Evolutionary conservation across 2,329 filamentous ascomycete species (phyloP).

Genomic region (Juglanconis oblonga): DNA sequence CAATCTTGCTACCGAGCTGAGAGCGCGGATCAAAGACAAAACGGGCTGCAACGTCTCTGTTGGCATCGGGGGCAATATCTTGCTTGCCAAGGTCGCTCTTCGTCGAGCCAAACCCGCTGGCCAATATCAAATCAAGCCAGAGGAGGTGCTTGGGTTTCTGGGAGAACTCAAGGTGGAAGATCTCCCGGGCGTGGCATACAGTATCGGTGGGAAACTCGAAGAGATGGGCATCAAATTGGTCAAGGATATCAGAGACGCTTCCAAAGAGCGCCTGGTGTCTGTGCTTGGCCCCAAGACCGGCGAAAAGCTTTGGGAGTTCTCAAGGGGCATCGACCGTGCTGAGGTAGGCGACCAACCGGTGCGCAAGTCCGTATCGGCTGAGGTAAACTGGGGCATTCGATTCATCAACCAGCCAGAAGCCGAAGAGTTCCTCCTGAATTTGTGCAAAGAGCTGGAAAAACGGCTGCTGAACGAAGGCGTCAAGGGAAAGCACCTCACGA

Average conservation of each 20-base stretch:
- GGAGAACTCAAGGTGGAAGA: conserved; percentile 74
- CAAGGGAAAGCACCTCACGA: conserved; percentile 81
- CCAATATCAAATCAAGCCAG: conserved; percentile 82
- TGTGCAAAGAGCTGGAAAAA: conserved; percentile 81
- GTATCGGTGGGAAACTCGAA: conserved; percentile 82
- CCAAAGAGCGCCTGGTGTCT: conserved; percentile 71
- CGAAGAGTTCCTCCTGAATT: conserved; percentile 82
- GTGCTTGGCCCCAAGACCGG: conserved; percentile 88
- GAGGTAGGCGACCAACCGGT: conserved; percentile 84
- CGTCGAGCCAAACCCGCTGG: conserved; percentile 92
- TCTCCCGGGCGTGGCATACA: conserved; percentile 89
- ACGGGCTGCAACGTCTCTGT: conserved; percentile 89
- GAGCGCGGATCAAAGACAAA: conserved; percentile 66
- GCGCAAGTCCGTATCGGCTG: conserved; percentile 92
- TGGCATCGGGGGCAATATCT: conserved; percentile 85
- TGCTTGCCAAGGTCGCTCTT: conserved; percentile 87
- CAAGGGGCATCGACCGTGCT: conserved; percentile 78
- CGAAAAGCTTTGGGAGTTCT: conserved; percentile 85
- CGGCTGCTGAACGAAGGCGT: conserved; percentile 79
- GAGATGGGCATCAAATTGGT: conserved; percentile 81
- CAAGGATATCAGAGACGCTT: conserved; percentile 74
- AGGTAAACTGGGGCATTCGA: conserved; percentile 97
- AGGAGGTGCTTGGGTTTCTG: conserved; percentile 74
- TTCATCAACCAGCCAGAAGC: conserved; percentile 91
- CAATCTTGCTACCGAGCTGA: conserved; percentile 64